These are phyloP conservation scores for Mercurialis annua DNA, from an alignment of 345 rosid species.

Conservation along the genomic window DNA sequence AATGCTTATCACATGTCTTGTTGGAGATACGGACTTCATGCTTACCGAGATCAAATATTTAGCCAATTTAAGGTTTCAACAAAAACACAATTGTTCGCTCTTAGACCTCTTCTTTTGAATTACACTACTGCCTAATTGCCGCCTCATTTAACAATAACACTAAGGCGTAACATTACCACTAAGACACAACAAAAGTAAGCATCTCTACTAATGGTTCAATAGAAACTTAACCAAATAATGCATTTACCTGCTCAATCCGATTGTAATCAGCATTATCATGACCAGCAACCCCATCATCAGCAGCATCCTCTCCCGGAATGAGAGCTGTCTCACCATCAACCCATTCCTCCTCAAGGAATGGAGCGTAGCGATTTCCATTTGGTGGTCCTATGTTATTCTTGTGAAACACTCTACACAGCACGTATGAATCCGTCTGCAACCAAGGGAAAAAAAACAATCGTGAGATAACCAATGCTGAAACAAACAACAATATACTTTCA, in stretches of 20 bases:
- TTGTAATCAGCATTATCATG: constrained; percentile 32
- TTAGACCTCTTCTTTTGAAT: background rate
- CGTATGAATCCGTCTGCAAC: constrained; percentile 56
- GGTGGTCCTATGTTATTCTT: constrained; percentile 95
- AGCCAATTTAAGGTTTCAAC: background rate
- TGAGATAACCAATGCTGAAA: constrained; percentile 15
- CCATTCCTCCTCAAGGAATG: constrained; percentile 79
- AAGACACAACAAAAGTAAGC: background rate
- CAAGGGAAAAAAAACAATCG: constrained; percentile 21
- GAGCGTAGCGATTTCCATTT: constrained; percentile 75
- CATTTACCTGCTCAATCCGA: constrained; percentile 44
- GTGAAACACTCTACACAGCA: constrained; percentile 84
- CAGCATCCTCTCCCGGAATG: constrained; percentile 57
- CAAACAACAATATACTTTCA: background rate
- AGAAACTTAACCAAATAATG: constrained; percentile 11
- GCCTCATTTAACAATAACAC: background rate
- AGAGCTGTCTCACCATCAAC: constrained; percentile 48
- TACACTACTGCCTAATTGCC: background rate
- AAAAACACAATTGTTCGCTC: background rate
- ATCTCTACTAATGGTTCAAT: background rate
- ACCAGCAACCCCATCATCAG: constrained; percentile 31
- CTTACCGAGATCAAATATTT: background rate
- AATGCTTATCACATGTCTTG: background rate
- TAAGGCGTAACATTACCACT: background rate
- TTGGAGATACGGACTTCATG: background rate